Evolutionary conservation across 768 basidiomycete species (phyloP), one percentile per base, ranked within the genome.

Genomic region (Tulasnella sp.): DNA sequence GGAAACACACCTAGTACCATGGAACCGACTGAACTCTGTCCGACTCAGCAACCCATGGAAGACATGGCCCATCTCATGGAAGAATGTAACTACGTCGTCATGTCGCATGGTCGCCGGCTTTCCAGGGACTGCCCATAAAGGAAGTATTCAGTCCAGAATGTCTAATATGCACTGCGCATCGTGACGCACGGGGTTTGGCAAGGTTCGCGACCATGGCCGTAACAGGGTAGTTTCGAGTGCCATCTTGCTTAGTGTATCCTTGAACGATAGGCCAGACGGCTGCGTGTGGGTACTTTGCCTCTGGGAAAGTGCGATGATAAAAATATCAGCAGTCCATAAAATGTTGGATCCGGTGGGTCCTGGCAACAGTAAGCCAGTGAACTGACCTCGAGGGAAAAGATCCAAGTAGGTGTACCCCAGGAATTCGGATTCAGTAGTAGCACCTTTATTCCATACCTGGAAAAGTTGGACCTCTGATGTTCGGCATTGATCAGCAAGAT

Each of bases 121-220:
- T 1, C 57, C 57, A 11, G 46, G 46, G 1, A 50, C 54, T 55
- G 7, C 5, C n/a, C 10, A n/a, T n/a, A 27, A 41, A 25, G 15
- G 44, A 1, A 1, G 29, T 11, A n/a, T n/a, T n/a, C n/a, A n/a
- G n/a, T n/a, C n/a, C n/a, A n/a, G n/a, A n/a, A n/a, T n/a, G n/a
- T n/a, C n/a, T n/a, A n/a, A n/a, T n/a, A n/a, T n/a, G n/a, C n/a
- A n/a, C n/a, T n/a, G n/a, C n/a, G n/a, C n/a, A 27, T 87, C 88
- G 1, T 88, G 88, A 60, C 83, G 82, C 4, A 1, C 83, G 80
- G 1, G 87, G 77, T 67, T 92, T 93, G 3, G 90, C 87, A 9
- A 93, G 78, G 68, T 92, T 92, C 41, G 91, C 90, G 5, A 92
- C 91, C 90, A 92, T 92, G 2, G 85, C 84, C 1, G 83, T 70